phyloP scores from a whole-genome alignment of 176 grass and related monocot species.

The Miscanthus lutarioriparius region DNA sequence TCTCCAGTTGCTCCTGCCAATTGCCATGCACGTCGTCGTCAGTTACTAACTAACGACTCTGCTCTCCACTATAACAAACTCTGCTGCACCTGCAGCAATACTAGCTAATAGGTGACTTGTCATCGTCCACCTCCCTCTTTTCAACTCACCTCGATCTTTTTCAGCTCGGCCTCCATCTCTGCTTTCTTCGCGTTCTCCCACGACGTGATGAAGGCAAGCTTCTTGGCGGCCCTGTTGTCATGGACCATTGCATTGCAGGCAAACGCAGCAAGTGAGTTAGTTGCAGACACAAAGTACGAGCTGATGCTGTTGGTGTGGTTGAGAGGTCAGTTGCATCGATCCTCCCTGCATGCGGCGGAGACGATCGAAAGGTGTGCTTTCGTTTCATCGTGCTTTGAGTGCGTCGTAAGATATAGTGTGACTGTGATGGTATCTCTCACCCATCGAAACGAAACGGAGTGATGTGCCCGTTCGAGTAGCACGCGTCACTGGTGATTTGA shows the following conservation, averaged over 20 bases:
- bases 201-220: slow-evolving; percentile 50
- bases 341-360: neutral
- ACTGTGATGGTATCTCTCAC: neutral
- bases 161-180: slow-evolving; percentile 52
- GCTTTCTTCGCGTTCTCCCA: slow-evolving; percentile 72
- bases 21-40: neutral
- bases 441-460: neutral
- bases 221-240: slow-evolving; percentile 57
- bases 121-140: neutral
- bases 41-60: neutral
- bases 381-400: slow-evolving; percentile 25
- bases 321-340: slow-evolving; percentile 23
- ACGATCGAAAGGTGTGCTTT: slow-evolving; percentile 33
- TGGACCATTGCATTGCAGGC: neutral
- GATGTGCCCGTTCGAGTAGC: slow-evolving; percentile 31
- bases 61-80: neutral
- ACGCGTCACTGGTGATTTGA: neutral
- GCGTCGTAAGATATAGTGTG: slow-evolving; percentile 31
- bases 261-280: neutral
- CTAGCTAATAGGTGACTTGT: neutral
- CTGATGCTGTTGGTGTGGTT: slow-evolving; percentile 15
- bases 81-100: neutral
- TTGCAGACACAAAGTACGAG: neutral
- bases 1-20: slow-evolving; percentile 72
- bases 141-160: slow-evolving; percentile 50